Base-by-base conservation (phyloP, 2,329 filamentous ascomycete species). In the Hymenoscyphus fraxineus region DNA sequence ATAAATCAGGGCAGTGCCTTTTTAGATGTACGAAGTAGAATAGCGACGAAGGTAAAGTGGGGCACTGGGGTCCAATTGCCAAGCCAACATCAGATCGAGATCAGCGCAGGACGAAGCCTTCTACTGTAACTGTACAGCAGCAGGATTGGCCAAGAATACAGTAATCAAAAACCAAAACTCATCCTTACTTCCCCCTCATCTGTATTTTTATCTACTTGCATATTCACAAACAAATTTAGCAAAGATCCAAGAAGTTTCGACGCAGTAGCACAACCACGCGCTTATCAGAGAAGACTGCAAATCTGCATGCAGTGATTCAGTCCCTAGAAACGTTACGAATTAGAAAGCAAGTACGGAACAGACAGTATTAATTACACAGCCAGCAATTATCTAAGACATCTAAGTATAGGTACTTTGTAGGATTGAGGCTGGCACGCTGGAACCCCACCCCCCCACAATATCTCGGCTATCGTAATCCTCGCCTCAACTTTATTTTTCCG, bases 81-180 rank as follows among this genome's bases (percentile, higher is more conserved):
- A 27, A 27, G 27, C 27, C 27, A 27, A 27, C 27, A 27, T 27
- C 27, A 3, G 27, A 27, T 27, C 27, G 27, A 27, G 27, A 27
- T 27, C 27, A 27, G 27, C 27, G 27, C 27, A 27, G 27, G 27
- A 27, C 27, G 27, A 27, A 27, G 27, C 27, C 27, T 27, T 27
- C 27, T 27, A 3, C 2, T 27, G 27, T 27, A 27, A 27, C 27
- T 27, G 27, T 27, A 27, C 27, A 27, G 27, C 27, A 27, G 27
- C 27, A 51, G 44, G 44, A 51, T 51, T 51, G 44, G 44, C 44
- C 44, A 51, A 51, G 44, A n/a, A 51, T 51, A 51, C 44, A 51
- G 44, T 51, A 51, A 51, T 51, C 44, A 51, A 22, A 51, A n/a
- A 51, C 22, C n/a, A 6, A 51, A 51, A 19, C 16, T 10, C 44